Percentiles rank a stretch among this genome's conserved stretches.
phyloP scores from a whole-genome alignment of 805 yeast species.

The Pichia phayaonensis region DNA sequence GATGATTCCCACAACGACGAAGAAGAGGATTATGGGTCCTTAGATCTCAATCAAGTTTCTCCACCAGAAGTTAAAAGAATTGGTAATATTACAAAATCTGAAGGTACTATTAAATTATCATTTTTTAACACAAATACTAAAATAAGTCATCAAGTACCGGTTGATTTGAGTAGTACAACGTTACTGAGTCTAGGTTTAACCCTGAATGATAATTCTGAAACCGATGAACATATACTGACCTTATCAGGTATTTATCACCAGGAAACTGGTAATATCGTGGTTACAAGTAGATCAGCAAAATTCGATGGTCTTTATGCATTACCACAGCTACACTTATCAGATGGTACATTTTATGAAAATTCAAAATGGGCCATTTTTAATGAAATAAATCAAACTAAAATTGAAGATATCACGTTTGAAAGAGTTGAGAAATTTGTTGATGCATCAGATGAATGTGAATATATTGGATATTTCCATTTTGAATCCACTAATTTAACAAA shows the following conservation, averaged over 20 bases:
- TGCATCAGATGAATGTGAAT: conserved; percentile 52
- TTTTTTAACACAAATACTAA: conserved; percentile 13
- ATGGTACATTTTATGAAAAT: conserved; percentile 34
- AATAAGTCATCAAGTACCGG: not conserved
- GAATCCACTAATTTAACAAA: conserved; percentile 49
- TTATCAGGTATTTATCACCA: conserved; percentile 62
- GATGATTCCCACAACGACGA: conserved; percentile 1
- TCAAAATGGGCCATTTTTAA: conserved; percentile 39
- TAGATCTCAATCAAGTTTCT: conserved; percentile 1
- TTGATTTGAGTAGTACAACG: conserved; percentile 21
- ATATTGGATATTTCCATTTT: conserved; percentile 58
- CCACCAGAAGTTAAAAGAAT: conserved; percentile 7
- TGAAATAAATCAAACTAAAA: conserved; percentile 34
- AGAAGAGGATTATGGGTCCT: conserved; percentile 1
- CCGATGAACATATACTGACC: conserved; percentile 40
- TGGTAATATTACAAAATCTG: conserved; percentile 23
- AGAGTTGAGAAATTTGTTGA: conserved; percentile 31
- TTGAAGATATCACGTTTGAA: conserved; percentile 33
- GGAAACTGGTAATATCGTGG: conserved; percentile 52
- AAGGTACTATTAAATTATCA: conserved; percentile 18
- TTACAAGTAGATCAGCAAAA: conserved; percentile 55
- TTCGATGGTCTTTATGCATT: conserved; percentile 54
- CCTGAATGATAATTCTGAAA: conserved; percentile 39
- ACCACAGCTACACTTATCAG: conserved; percentile 43
- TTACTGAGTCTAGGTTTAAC: conserved; percentile 26